Base-by-base conservation (phyloP, 768 basidiomycete genomes). In the Collybiopsis luxurians region DNA sequence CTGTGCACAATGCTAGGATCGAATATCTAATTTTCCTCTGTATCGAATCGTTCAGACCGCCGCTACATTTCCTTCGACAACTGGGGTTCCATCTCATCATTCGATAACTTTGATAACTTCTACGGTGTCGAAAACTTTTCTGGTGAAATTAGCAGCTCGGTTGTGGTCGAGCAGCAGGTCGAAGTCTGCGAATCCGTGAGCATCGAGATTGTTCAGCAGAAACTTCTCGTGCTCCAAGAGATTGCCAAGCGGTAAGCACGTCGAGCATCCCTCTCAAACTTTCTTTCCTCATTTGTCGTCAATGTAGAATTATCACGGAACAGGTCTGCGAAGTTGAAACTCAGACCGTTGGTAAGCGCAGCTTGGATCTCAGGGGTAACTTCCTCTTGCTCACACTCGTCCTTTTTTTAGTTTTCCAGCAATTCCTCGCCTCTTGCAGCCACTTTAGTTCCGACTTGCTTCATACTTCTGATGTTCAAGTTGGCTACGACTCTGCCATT, bases 291-390 rank as follows among this genome's bases (percentile, higher is more conserved):
- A 13, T 13, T 13, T 34, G 5, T 34, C 31, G 13, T 34, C 31
- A 13, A 34, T 34, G 6, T 52, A 78, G 77, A 64, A 72, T 79
- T 63, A 73, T 78, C 61, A 69, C 72, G 27, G 75, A 79, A 64
- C 71, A 74, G 48, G 70, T 78, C 55, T 81, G 79, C 63, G 77
- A 79, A 53, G 79, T 80, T 44, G 79, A 81, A 59, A 71, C 73
- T 26, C 79, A 81, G 55, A 62, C 59, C 15, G 51, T 67, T 27
- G 30, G 42, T 17, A 12, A 49, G 4, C 12, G n/a, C n/a, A n/a
- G n/a, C n/a, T n/a, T n/a, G n/a, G n/a, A n/a, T n/a, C n/a, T n/a
- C n/a, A n/a, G n/a, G n/a, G n/a, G n/a, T n/a, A n/a, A n/a, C n/a
- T n/a, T n/a, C n/a, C n/a, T n/a, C n/a, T n/a, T n/a, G n/a, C n/a